Percentiles rank a stretch among this genome's conserved stretches.
Conservation (phyloP, 2,329 filamentous ascomycete species). For the Sporothrix dimorphospora region DNA sequence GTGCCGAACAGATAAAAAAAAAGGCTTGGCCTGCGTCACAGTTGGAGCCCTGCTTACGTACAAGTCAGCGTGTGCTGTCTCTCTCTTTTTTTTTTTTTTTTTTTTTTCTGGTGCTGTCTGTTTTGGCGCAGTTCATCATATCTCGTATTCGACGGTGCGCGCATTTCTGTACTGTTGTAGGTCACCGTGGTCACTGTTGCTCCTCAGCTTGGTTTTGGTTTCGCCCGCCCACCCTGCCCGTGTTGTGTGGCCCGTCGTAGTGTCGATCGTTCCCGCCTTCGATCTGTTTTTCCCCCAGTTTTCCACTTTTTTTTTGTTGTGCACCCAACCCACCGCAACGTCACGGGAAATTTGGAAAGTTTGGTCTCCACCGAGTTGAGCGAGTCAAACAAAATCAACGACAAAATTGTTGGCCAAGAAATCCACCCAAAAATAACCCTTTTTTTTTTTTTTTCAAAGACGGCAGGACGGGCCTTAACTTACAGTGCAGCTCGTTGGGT, state of each 20-base stretch:
- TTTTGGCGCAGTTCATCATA: slow-evolving; percentile 5
- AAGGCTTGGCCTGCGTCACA: slow-evolving; percentile 24
- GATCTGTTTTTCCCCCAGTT: background rate
- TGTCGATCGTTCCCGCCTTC: slow-evolving; percentile 7
- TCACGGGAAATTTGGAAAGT: background rate
- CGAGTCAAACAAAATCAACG: too few species aligned
- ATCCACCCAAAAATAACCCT: too few species aligned
- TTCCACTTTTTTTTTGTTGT: background rate
- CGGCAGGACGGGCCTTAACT: too few species aligned
- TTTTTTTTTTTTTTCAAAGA: too few species aligned
- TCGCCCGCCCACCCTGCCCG: background rate
- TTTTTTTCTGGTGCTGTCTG: too few species aligned
- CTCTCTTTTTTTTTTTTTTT: background rate
- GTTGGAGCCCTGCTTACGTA: background rate
- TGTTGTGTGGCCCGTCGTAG: background rate
- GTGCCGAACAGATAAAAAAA: background rate
- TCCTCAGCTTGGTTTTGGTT: too few species aligned
- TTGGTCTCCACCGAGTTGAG: too few species aligned
- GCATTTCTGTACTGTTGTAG: background rate
- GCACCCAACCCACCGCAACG: slow-evolving; percentile 9
- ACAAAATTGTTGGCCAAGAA: too few species aligned
- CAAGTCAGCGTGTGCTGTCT: background rate
- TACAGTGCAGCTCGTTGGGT: too few species aligned
- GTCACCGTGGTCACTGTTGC: background rate
- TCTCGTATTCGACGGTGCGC: slow-evolving; percentile 14